A percentile compares a stretch with the other conserved stretches of the same genome.
phyloP scores from a whole-genome alignment of 2,329 filamentous ascomycete genomes.

The Colletotrichum truncatum region DNA sequence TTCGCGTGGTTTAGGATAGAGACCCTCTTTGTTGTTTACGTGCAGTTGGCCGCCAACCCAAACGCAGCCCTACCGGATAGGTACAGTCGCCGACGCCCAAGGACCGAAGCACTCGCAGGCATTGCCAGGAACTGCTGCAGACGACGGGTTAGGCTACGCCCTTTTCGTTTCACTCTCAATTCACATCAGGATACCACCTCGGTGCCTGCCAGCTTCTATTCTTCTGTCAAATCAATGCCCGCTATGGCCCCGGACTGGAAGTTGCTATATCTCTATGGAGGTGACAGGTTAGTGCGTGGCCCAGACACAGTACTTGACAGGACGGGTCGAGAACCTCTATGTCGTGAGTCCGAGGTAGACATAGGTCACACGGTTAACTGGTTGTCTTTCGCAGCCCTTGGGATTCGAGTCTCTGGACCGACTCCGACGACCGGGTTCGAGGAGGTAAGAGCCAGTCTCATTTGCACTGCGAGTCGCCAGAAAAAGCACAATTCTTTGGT shows the following conservation, averaged over 20 bases:
- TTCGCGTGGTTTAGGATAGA: too few relatives aligned
- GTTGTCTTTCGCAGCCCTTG: constrained; percentile 61
- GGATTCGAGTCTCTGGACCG: constrained; percentile 69
- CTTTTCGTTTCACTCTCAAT: not conserved
- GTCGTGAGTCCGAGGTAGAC: not conserved
- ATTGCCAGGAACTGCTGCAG: not conserved
- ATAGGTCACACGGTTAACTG: not conserved
- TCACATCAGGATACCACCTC: not conserved
- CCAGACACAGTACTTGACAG: not conserved
- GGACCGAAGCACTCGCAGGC: not conserved
- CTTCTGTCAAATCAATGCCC: not conserved
- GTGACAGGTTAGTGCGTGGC: constrained; percentile 44
- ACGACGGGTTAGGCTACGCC: not conserved
- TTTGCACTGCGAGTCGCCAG: constrained; percentile 45
- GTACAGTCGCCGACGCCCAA: not conserved
- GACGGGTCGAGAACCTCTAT: not conserved
- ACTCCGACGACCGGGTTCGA: constrained; percentile 80
- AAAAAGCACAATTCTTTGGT: constrained; percentile 70
- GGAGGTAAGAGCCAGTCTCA: constrained; percentile 72
- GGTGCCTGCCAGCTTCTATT: not conserved
- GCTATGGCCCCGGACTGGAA: constrained; percentile 26
- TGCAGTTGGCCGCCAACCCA: not conserved
- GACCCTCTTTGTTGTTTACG: too few relatives aligned
- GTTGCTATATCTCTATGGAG: constrained; percentile 49
- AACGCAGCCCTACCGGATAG: not conserved